Conservation (phyloP, 2,329 filamentous ascomycete genomes). For the Ceratocystis ficicola region DNA sequence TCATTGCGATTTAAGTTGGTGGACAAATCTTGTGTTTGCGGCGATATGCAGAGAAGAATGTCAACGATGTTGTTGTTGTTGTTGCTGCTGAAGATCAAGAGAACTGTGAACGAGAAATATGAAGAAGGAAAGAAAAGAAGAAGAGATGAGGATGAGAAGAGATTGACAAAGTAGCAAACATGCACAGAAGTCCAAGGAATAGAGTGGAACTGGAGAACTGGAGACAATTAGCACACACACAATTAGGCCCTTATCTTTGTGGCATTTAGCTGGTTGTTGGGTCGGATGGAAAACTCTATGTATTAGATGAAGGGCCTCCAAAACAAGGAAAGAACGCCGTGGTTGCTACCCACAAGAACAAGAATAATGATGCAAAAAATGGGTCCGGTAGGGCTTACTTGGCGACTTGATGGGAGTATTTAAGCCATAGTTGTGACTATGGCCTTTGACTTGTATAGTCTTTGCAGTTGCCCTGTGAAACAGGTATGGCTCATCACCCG, state of each 20-base stretch:
- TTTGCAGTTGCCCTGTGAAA: too few relatives aligned
- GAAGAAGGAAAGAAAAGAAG: constrained; percentile 11
- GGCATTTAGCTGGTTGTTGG: background rate
- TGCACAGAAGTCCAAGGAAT: background rate
- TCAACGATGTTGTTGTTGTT: background rate
- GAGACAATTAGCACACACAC: background rate
- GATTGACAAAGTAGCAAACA: constrained; percentile 9
- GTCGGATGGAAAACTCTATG: background rate
- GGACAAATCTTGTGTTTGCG: background rate
- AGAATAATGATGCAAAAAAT: background rate
- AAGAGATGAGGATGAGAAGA: background rate
- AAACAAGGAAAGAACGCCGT: background rate
- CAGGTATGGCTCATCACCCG: background rate
- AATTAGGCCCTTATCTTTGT: background rate
- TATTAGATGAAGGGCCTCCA: background rate
- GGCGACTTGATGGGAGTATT: background rate
- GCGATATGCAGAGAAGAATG: background rate
- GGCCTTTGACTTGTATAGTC: too few relatives aligned
- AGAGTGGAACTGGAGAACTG: background rate
- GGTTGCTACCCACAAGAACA: background rate
- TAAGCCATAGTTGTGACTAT: too few relatives aligned
- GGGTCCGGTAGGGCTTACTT: background rate
- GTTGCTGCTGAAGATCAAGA: background rate
- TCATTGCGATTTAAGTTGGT: constrained; percentile 30
- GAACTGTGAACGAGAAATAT: background rate